Evolutionary conservation across 176 grass and related monocot species (phyloP).

Genomic region (Urochloa ruziziensis): DNA sequence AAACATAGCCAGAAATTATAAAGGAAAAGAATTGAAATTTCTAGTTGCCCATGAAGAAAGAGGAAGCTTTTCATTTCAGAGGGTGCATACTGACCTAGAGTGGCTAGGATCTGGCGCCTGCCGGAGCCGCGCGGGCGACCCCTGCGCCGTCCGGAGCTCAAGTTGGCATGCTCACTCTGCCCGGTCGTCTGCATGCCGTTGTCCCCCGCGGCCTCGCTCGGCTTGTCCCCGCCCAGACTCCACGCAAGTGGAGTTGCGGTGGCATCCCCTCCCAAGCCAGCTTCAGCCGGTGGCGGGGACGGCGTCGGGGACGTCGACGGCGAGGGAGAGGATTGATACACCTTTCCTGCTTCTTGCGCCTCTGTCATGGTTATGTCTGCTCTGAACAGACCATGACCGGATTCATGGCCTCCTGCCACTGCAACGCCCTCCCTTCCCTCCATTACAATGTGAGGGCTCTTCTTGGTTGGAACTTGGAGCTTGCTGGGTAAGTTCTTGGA

Average conservation of each 20-base stretch:
- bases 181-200: slow-evolving; percentile 30
- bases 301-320: slow-evolving; percentile 59
- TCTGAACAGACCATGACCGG: slow-evolving; percentile 30
- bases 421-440: slow-evolving; percentile 51
- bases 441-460: slow-evolving; percentile 19
- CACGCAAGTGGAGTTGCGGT: slow-evolving; percentile 23
- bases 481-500: not conserved
- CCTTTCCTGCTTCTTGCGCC: slow-evolving; percentile 34
- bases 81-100: slow-evolving; percentile 53
- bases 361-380: slow-evolving; percentile 28
- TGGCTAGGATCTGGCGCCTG: slow-evolving; percentile 79
- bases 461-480: not conserved
- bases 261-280: slow-evolving; percentile 3
- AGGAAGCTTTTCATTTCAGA: slow-evolving; percentile 10
- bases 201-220: not conserved
- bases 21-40: slow-evolving; percentile 1
- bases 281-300: slow-evolving; percentile 38
- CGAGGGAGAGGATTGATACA: slow-evolving; percentile 47
- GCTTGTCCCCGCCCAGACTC: slow-evolving; percentile 11
- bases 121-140: slow-evolving; percentile 83
- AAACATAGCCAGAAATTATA: slow-evolving; percentile 18
- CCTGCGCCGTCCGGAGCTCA: slow-evolving; percentile 54
- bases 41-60: not conserved
- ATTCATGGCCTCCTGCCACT: slow-evolving; percentile 25
- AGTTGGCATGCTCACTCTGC: slow-evolving; percentile 29